Conservation (phyloP, 2,329 filamentous ascomycete species). For the Aureobasidium pullulans region DNA sequence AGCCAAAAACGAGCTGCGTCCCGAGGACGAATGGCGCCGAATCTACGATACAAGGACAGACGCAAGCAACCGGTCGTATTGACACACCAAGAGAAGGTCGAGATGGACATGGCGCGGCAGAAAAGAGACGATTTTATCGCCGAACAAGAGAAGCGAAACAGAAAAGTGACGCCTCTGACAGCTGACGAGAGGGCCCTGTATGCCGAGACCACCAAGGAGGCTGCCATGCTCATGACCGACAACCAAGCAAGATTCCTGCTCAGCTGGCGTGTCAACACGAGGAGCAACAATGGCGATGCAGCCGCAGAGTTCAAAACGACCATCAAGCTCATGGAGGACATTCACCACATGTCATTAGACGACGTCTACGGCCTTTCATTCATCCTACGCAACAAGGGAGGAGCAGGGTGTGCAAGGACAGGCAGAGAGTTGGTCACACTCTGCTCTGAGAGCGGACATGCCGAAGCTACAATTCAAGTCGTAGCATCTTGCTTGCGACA, state of each 20-base stretch:
- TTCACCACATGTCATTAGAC: background rate
- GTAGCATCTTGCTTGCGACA: background rate
- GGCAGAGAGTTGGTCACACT: background rate
- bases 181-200: too few relatives aligned
- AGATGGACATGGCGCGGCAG: background rate
- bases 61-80: background rate
- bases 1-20: background rate
- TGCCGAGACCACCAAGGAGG: too few relatives aligned
- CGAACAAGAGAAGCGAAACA: background rate
- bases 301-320: background rate
- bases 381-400: background rate
- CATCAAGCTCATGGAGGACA: background rate
- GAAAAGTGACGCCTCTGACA: too few relatives aligned
- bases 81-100: background rate
- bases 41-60: background rate
- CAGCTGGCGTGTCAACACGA: too few relatives aligned
- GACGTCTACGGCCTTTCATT: background rate
- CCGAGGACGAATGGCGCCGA: background rate
- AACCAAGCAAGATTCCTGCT: too few relatives aligned
- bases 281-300: background rate
- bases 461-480: slow-evolving; percentile 6
- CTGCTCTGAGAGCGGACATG: background rate
- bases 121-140: background rate
- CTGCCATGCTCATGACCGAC: too few relatives aligned
- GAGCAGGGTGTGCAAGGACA: background rate